These are phyloP conservation scores for Xylariaceae sp. DNA, from an alignment of 2,329 filamentous ascomycete species.

Conservation along the genomic window DNA sequence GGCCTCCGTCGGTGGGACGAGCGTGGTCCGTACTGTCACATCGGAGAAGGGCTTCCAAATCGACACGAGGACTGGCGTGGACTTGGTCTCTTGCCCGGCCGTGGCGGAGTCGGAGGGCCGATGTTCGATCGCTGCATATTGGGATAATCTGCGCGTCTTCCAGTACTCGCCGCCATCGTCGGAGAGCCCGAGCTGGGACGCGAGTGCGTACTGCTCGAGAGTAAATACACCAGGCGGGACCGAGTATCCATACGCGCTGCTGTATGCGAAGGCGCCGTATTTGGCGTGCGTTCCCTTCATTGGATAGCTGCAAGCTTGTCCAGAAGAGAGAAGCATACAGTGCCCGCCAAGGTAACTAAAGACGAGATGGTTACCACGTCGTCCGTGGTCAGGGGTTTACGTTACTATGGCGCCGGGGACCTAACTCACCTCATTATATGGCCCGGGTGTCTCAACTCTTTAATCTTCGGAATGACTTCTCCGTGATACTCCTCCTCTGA, in stretches of 20 bases:
- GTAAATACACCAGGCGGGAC: conserved; percentile 71
- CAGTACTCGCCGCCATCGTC: conserved; percentile 74
- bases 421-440: conserved; percentile 60
- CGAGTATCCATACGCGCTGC: conserved; percentile 69
- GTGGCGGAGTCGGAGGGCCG: conserved; percentile 30
- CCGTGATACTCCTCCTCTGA: conserved; percentile 58
- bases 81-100: conserved; percentile 20
- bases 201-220: conserved; percentile 70
- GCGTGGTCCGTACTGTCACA: conserved; percentile 58
- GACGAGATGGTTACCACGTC: no score
- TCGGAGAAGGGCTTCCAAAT: conserved; percentile 67
- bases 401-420: no score
- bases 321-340: conserved; percentile 68
- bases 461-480: conserved; percentile 51
- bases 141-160: conserved; percentile 67
- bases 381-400: no score
- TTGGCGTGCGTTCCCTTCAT: conserved; percentile 79
- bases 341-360: conserved; percentile 62
- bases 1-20: conserved; percentile 54
- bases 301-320: conserved; percentile 76
- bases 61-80: conserved; percentile 60
- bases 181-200: conserved; percentile 69
- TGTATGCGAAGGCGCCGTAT: conserved; percentile 75
- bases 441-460: conserved; percentile 59
- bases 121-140: conserved; percentile 57